These are phyloP conservation scores for Phytophthora pluvialis DNA, from an alignment of 352 stramenopile genomes.

Conservation along the genomic window DNA sequence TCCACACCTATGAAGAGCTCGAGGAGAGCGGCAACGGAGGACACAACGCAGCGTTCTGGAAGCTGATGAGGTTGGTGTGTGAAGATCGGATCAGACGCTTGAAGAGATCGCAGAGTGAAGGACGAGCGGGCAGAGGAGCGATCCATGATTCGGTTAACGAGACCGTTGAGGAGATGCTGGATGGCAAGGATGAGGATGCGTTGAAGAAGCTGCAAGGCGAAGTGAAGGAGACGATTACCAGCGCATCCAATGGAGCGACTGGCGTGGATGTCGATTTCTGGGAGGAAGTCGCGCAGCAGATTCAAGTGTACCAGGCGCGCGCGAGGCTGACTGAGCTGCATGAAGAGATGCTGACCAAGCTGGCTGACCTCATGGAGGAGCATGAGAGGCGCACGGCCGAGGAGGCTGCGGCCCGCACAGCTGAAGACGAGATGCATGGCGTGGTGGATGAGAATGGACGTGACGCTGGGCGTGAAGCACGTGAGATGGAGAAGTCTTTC, in stretches of 20 bases:
- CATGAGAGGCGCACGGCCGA: constrained; percentile 58
- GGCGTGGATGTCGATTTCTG: constrained; percentile 95
- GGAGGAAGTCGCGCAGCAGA: constrained; percentile 92
- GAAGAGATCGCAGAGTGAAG: constrained; percentile 65
- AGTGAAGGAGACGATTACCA: constrained; percentile 72
- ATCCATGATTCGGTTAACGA: constrained; percentile 88
- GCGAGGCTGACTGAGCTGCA: constrained; percentile 91
- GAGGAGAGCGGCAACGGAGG: constrained; percentile 63
- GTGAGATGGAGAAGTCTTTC: constrained; percentile 70
- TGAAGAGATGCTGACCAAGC: constrained; percentile 93
- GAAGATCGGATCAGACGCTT: constrained; percentile 74
- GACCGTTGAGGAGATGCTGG: constrained; percentile 92
- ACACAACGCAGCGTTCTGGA: constrained; percentile 89
- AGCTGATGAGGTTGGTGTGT: constrained; percentile 79
- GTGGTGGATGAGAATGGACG: constrained; percentile 42
- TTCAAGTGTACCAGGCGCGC: constrained; percentile 93
- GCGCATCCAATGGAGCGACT: constrained; percentile 44
- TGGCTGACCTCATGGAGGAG: constrained; percentile 91
- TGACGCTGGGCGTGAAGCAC: constrained; percentile 72
- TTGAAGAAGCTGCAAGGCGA: constrained; percentile 64
- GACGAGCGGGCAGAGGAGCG: constrained; percentile 74
- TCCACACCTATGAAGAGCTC: constrained; percentile 92
- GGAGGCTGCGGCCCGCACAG: constrained; percentile 30
- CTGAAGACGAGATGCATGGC: constrained; percentile 24
- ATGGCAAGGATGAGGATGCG: constrained; percentile 68